These are phyloP conservation scores for Xylariaceae sp. DNA, from an alignment of 2,329 filamentous ascomycete genomes.

Conservation along the genomic window DNA sequence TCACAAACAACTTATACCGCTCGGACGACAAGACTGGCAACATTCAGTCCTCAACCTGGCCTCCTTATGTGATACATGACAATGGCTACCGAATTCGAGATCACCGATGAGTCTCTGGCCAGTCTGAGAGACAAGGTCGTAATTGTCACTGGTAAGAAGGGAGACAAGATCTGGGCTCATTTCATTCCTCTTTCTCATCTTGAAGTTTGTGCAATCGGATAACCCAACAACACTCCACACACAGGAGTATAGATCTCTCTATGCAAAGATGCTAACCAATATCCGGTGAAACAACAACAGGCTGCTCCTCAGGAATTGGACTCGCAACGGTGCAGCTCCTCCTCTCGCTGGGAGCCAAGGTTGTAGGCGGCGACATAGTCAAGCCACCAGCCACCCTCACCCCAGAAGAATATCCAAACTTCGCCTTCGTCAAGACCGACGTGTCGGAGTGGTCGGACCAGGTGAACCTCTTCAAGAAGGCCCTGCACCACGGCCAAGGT, in stretches of 20 bases:
- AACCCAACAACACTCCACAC: too few relatives aligned
- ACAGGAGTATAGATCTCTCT: too few relatives aligned
- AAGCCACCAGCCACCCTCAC: slow-evolving; percentile 29
- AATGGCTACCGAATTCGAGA: slow-evolving; percentile 34
- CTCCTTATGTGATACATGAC: too few relatives aligned
- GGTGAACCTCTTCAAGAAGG: slow-evolving; percentile 44
- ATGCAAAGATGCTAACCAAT: not conserved
- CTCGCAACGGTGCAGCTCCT: slow-evolving; percentile 49
- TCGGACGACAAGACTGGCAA: too few relatives aligned
- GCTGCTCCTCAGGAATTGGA: slow-evolving; percentile 56
- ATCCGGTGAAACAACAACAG: slow-evolving; percentile 29
- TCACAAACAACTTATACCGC: too few relatives aligned
- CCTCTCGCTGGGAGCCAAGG: slow-evolving; percentile 46
- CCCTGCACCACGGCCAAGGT: slow-evolving; percentile 63
- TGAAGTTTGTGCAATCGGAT: too few relatives aligned
- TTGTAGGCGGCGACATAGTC: slow-evolving; percentile 50
- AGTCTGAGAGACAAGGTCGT: slow-evolving; percentile 44
- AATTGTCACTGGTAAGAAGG: slow-evolving; percentile 47
- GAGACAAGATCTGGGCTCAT: not conserved
- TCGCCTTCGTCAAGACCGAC: slow-evolving; percentile 41
- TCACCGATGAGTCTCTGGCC: slow-evolving; percentile 39
- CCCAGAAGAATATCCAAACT: slow-evolving; percentile 14
- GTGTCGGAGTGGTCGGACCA: slow-evolving; percentile 47
- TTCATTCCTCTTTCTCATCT: too few relatives aligned
- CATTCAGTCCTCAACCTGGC: too few relatives aligned